Conservation (phyloP, 2,329 filamentous ascomycete genomes). For the Trichoderma endophyticum region DNA sequence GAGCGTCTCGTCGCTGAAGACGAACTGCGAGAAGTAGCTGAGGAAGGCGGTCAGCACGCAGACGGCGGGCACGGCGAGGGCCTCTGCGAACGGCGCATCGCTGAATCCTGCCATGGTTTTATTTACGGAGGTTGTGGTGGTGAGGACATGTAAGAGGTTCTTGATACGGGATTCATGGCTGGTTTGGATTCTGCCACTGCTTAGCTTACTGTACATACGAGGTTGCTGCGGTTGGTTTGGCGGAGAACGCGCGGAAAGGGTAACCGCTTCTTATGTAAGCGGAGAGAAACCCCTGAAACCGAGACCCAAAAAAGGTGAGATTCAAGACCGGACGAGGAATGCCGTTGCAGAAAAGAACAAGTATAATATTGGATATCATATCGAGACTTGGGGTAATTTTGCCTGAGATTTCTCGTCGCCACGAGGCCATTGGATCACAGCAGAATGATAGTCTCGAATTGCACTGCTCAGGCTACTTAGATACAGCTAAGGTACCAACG, state of each 20-base stretch:
- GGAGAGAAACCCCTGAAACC: not conserved
- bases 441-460: not conserved
- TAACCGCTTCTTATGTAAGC: constrained; percentile 3
- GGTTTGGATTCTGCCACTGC: not conserved
- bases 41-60: constrained; percentile 65
- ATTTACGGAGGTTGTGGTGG: not conserved
- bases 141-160: not conserved
- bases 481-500: not conserved
- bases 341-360: not conserved
- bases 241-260: not conserved
- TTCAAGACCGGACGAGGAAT: not conserved
- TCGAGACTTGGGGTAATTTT: not conserved
- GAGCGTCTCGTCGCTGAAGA: constrained; percentile 59
- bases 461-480: not conserved
- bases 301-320: not conserved
- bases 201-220: not conserved
- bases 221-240: not conserved
- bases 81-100: constrained; percentile 44
- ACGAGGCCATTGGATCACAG: not conserved
- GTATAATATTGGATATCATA: not conserved
- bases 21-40: constrained; percentile 67
- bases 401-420: not conserved
- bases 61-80: constrained; percentile 66
- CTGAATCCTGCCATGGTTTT: constrained; percentile 41
- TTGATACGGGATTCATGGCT: not conserved